Base-by-base conservation (phyloP, 2,329 filamentous ascomycete species). In the Alternaria arbusti region DNA sequence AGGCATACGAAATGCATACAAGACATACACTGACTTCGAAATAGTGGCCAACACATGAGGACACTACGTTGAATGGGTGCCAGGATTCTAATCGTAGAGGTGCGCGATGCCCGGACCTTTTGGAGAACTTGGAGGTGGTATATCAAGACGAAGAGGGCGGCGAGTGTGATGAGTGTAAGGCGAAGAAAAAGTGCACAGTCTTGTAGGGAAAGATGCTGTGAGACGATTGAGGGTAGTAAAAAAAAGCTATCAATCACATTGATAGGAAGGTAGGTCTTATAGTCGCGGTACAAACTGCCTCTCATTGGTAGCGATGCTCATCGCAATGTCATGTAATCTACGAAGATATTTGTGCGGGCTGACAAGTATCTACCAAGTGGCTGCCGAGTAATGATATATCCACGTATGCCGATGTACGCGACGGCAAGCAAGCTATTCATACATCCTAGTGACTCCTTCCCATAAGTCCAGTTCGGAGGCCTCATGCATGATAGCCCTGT, bases 31-130 rank as follows among this genome's bases (percentile, higher is more conserved):
- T 40, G 13, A 52, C 20, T 25, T 36, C 13, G 20, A 22, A 17
- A n/a, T 52, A 63, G 25, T 63, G 56, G 56, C 63, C 63, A 10
- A 65, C 59, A 36, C 59, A 65, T 17, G 26, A 26, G 2, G 47
- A 66, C 28, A 66, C 60, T 3, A 23, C 3, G 15, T 44, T 25
- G 61, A 9, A 5, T 15, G 11, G 36, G 54, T 66, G 64, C 28
- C 64, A 66, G 36, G 61, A 64, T 22, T 36, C 40, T 10, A 32
- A 26, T 28, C 61, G 50, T 15, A 47, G 57, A n/a, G 57, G 64
- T 12, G 51, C 36, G 23, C 45, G 58, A 17, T 67, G 61, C 49
- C 22, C 30, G 52, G 58, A 22, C 17, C 25, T 10, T 17, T n/a
- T 67, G 20, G 47, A 55, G n/a, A 32, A 62, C 9, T 11, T 67